Percentiles rank a stretch among this genome's conserved stretches.
phyloP scores from a whole-genome alignment of 306 rosid species.

The Cicer pinnatifidum region DNA sequence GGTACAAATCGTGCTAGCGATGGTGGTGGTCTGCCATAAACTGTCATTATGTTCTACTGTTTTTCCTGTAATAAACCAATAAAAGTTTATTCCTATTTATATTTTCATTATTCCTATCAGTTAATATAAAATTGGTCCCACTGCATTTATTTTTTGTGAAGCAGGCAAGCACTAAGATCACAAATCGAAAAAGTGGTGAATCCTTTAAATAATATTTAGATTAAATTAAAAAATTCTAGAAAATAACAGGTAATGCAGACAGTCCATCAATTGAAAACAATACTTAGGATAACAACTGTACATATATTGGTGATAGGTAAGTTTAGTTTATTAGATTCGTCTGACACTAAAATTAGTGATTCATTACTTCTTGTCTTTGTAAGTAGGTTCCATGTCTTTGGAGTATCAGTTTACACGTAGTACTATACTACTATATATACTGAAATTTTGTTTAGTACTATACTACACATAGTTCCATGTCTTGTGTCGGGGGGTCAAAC shows the following conservation, averaged over 20 bases:
- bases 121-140: background rate
- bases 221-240: conserved; percentile 25
- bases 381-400: background rate
- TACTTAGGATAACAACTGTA: conserved; percentile 6
- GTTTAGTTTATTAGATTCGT: conserved; percentile 18
- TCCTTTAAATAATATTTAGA: conserved; percentile 20
- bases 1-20: too few relatives aligned
- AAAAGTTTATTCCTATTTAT: too few relatives aligned
- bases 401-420: conserved; percentile 23
- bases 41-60: too few relatives aligned
- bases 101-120: too few relatives aligned
- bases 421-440: background rate
- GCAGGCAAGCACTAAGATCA: conserved; percentile 32
- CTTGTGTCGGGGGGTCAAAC: background rate
- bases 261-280: conserved; percentile 24
- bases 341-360: background rate
- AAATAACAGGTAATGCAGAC: conserved; percentile 33
- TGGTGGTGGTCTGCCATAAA: too few relatives aligned
- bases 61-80: too few relatives aligned
- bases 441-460: background rate
- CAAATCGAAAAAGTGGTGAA: background rate
- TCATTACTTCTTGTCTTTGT: background rate
- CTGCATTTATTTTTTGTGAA: conserved; percentile 26
- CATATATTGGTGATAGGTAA: background rate
- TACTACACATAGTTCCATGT: too few relatives aligned